Conservation (phyloP, 805 yeast genomes). For the Saturnispora saitoi region DNA sequence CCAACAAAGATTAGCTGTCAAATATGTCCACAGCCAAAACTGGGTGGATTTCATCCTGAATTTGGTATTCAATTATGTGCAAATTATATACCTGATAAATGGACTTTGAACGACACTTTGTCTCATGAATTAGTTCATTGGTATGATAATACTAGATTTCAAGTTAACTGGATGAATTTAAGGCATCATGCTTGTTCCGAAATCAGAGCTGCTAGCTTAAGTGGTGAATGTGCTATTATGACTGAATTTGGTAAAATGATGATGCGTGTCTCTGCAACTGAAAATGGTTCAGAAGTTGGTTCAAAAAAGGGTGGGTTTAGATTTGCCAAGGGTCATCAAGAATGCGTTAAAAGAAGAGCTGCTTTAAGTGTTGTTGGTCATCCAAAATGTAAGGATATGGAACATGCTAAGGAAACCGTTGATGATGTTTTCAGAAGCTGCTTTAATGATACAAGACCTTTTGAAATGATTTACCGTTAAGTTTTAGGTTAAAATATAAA, state of each 20-base stretch:
- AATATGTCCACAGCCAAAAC: conserved; percentile 69
- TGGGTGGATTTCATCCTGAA: conserved; percentile 93
- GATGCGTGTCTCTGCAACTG: conserved; percentile 18
- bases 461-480: conserved; percentile 78
- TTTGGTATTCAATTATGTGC: conserved; percentile 82
- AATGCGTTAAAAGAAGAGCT: conserved; percentile 86
- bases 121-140: conserved; percentile 92
- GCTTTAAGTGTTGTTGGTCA: conserved; percentile 74
- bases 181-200: conserved; percentile 97
- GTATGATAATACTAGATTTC: conserved; percentile 81
- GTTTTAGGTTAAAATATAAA: neutral
- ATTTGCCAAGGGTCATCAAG: conserved; percentile 68
- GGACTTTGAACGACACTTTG: conserved; percentile 83
- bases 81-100: conserved; percentile 61
- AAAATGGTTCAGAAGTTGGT: conserved; percentile 6
- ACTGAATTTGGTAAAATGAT: conserved; percentile 53
- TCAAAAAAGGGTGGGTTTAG: conserved; percentile 4
- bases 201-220: conserved; percentile 82
- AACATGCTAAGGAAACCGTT: conserved; percentile 72
- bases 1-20: conserved; percentile 62
- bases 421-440: conserved; percentile 89
- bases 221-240: conserved; percentile 92
- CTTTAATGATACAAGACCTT: conserved; percentile 91
- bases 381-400: conserved; percentile 66
- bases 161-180: conserved; percentile 77